A percentile compares a stretch with the other conserved stretches of the same genome.
phyloP scores from a whole-genome alignment of 495 filamentous ascomycete species.

The Hypoxylon fragiforme region DNA sequence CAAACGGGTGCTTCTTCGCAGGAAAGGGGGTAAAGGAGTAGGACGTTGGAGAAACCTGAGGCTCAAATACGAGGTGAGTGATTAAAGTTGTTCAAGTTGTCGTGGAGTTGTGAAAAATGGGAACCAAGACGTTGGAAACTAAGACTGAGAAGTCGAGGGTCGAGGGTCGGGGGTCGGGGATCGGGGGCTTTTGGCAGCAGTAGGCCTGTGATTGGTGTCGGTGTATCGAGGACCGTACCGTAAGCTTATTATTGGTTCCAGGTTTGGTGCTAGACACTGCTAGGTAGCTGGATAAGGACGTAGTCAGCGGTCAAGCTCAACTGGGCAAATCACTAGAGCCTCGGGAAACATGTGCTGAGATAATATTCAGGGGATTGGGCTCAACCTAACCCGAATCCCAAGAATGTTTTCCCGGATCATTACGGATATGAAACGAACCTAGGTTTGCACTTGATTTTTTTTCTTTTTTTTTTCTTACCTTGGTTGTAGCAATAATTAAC shows the following conservation, averaged over 20 bases:
- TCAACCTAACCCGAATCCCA: neutral
- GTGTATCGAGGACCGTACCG: conserved; percentile 25
- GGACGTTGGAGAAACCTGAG: conserved; percentile 12
- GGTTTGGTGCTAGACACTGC: neutral
- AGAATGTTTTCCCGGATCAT: neutral
- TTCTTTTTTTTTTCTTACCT: neutral
- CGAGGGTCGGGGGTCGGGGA: conserved; percentile 14
- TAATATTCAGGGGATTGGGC: neutral
- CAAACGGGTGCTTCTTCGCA: conserved; percentile 81
- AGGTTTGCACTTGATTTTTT: no score
- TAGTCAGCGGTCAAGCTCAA: conserved; percentile 18
- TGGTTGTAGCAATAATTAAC: neutral
- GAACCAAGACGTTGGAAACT: conserved; percentile 3
- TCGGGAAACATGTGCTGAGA: conserved; percentile 22
- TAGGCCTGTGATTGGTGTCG: conserved; percentile 28
- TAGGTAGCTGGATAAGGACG: conserved; percentile 1
- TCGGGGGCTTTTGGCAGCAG: conserved; percentile 9
- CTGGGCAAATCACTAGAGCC: neutral
- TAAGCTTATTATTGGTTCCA: conserved; percentile 3
- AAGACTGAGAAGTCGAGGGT: no score
- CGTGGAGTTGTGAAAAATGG: conserved; percentile 15
- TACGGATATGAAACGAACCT: conserved; percentile 4
- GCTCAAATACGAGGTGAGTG: conserved; percentile 14
- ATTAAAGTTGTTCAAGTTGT: conserved; percentile 12
- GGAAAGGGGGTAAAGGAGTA: conserved; percentile 24